Conservation (phyloP, 2,329 filamentous ascomycete species). For the Lithohypha guttulata region DNA sequence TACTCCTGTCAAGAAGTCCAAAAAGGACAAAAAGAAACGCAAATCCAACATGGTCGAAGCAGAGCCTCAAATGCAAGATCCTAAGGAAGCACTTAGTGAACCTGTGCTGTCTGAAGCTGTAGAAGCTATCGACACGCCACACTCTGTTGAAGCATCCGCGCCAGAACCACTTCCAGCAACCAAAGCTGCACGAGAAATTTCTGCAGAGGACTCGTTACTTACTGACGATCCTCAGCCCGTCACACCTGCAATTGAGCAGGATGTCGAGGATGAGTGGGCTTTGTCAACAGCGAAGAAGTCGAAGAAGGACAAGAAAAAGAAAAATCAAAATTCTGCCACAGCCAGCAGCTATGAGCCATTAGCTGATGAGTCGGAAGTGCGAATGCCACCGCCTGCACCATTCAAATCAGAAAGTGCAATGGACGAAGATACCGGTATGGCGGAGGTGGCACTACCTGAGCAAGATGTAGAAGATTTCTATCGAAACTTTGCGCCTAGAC, state of each 20-base stretch:
- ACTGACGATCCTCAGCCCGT: background rate
- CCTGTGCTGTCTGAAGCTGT: background rate
- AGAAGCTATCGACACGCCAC: background rate
- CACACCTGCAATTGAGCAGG: background rate
- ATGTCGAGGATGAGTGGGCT: constrained; percentile 4
- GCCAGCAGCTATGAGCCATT: constrained; percentile 1
- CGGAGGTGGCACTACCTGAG: constrained; percentile 13
- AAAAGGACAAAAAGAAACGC: constrained; percentile 17
- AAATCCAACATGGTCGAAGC: constrained; percentile 2
- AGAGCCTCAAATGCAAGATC: background rate
- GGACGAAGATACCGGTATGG: background rate
- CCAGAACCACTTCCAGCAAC: background rate
- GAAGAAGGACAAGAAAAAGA: constrained; percentile 19
- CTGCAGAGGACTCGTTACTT: background rate
- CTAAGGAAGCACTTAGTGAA: background rate
- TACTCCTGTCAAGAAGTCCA: constrained; percentile 15
- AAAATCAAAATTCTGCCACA: constrained; percentile 6
- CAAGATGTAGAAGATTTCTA: constrained; percentile 5
- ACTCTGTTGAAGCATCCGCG: background rate
- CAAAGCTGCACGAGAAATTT: background rate
- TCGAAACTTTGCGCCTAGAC: background rate
- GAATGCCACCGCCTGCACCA: background rate
- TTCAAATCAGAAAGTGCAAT: background rate
- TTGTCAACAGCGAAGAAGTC: constrained; percentile 22
- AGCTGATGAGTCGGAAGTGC: background rate